Base-by-base conservation (phyloP, 2,329 filamentous ascomycete genomes). In the Anthostomella pinea region DNA sequence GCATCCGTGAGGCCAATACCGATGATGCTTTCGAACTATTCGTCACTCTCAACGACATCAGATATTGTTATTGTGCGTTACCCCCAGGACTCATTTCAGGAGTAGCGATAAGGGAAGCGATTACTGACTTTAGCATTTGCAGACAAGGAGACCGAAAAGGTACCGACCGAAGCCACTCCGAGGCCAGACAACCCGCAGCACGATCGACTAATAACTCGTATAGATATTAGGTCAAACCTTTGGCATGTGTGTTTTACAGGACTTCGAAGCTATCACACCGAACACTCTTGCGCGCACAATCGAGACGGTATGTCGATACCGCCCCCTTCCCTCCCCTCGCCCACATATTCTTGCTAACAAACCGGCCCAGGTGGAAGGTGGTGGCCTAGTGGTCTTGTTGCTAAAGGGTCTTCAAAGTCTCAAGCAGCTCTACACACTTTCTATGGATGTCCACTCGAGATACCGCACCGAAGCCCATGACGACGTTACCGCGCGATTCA, bases 61-160 rank as follows among this genome's bases (percentile, higher is more conserved):
- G 93, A 64, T 98, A 98, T 77, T 88, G 93, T 39, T 98, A 95
- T 75, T 98, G n/a, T n/a, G n/a, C n/a, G n/a, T n/a, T n/a, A n/a
- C n/a, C n/a, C n/a, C n/a, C n/a, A n/a, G n/a, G n/a, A n/a, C n/a
- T n/a, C n/a, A n/a, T n/a, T n/a, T n/a, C n/a, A n/a, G n/a, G n/a
- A n/a, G n/a, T n/a, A n/a, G n/a, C n/a, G n/a, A n/a, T n/a, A n/a
- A n/a, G n/a, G n/a, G n/a, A n/a, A n/a, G n/a, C n/a, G n/a, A n/a
- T n/a, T n/a, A n/a, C n/a, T n/a, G n/a, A n/a, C n/a, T n/a, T n/a
- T n/a, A n/a, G n/a, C n/a, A n/a, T n/a, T n/a, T n/a, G n/a, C n/a
- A n/a, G n/a, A 98, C 73, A 98, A 98, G 68, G 93, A 98, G 70
- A 97, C 93, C 18, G 93, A 98, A 58, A 97, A 96, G 73, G 96